Conservation (phyloP, 129 eudicot genomes). For the Tanacetum coccineum region DNA sequence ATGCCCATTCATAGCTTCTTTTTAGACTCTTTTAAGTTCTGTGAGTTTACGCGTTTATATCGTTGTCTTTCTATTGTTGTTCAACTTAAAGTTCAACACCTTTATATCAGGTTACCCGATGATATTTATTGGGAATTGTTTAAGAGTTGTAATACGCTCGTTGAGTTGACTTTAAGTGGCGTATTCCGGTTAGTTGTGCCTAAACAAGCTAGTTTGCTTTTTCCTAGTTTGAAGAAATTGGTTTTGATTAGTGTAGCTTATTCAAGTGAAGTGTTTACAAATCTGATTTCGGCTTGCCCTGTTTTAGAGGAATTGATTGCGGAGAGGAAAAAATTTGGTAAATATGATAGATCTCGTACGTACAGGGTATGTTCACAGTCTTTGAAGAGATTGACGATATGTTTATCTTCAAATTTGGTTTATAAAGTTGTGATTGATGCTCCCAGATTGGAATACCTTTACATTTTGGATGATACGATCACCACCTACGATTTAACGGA, state of each 20-base stretch:
- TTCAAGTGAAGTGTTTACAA: neutral
- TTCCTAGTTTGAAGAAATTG: conserved; percentile 23
- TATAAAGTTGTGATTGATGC: conserved; percentile 13
- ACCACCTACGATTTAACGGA: neutral
- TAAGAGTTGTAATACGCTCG: neutral
- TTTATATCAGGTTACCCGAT: conserved; percentile 17
- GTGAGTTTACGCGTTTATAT: conserved; percentile 3
- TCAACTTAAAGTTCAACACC: conserved; percentile 5
- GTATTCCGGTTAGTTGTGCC: conserved; percentile 17
- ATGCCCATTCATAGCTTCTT: conserved; percentile 9
- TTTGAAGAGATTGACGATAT: conserved; percentile 21
- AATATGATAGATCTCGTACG: neutral
- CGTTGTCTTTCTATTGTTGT: conserved; percentile 2
- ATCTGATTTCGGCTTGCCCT: conserved; percentile 28
- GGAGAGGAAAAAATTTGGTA: neutral
- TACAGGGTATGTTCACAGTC: conserved; percentile 11
- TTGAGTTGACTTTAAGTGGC: conserved; percentile 20
- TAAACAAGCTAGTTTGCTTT: neutral
- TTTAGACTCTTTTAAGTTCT: conserved; percentile 14
- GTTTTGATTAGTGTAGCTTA: conserved; percentile 6
- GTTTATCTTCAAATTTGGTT: neutral
- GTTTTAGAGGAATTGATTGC: conserved; percentile 21
- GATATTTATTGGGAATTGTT: conserved; percentile 17
- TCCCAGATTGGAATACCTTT: conserved; percentile 20
- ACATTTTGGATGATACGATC: conserved; percentile 13